phyloP scores from a whole-genome alignment of 352 stramenopile species.

The Pythium chondricola region DNA sequence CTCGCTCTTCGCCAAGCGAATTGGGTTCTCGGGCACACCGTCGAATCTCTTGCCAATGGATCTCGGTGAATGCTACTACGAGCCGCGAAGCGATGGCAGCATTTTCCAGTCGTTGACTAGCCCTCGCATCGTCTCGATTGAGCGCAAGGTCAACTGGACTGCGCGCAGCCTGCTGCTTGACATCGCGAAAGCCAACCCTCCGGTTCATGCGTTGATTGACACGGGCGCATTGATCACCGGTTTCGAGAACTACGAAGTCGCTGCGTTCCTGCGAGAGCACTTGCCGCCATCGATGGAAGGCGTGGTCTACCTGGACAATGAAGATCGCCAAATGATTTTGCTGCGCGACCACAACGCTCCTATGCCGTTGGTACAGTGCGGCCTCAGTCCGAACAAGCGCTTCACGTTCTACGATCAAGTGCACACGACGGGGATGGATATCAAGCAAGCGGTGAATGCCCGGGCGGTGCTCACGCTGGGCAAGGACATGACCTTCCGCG shows the following conservation, averaged over 20 bases:
- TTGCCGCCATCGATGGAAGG: conserved; percentile 79
- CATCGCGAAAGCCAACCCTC: conserved; percentile 62
- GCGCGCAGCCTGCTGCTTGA: conserved; percentile 70
- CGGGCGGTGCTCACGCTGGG: conserved; percentile 87
- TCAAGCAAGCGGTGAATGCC: conserved; percentile 88
- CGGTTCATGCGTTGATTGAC: conserved; percentile 88
- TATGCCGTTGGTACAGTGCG: conserved; percentile 90
- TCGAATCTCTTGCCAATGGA: conserved; percentile 98
- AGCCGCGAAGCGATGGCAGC: conserved; percentile 96
- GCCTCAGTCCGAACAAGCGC: conserved; percentile 72
- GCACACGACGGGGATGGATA: conserved; percentile 93
- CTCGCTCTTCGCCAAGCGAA: conserved; percentile 95
- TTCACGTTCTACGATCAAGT: conserved; percentile 94
- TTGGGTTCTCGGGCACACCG: conserved; percentile 99
- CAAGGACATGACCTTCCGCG: conserved; percentile 96
- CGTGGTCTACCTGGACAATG: conserved; percentile 87
- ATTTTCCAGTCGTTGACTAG: conserved; percentile 97
- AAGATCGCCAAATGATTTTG: conserved; percentile 90
- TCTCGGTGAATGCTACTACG: conserved; percentile 97
- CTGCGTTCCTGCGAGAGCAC: conserved; percentile 70
- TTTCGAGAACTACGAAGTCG: conserved; percentile 87
- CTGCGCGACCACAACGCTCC: conserved; percentile 93
- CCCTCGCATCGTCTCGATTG: conserved; percentile 83
- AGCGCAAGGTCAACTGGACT: conserved; percentile 80
- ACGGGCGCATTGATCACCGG: conserved; percentile 90